phyloP scores from a whole-genome alignment of 2,329 filamentous ascomycete species.

The Eurotiales sp. region DNA sequence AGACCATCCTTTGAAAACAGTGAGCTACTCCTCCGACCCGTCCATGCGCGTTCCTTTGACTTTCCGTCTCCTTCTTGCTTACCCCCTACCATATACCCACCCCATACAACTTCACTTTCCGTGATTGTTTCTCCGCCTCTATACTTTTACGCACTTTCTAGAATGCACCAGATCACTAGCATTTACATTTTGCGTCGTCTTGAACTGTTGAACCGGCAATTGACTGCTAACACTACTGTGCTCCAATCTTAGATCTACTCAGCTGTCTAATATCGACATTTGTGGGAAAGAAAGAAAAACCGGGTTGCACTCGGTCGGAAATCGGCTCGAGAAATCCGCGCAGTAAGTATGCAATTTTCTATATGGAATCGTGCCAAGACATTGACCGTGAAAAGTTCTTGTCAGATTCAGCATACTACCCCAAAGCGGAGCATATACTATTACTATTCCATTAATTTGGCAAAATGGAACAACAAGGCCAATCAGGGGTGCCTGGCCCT shows the following conservation, averaged over 20 bases:
- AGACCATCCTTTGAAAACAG: slow-evolving; percentile 11
- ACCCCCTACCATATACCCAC: too few species aligned
- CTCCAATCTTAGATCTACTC: slow-evolving; percentile 1
- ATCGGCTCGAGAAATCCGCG: slow-evolving; percentile 24
- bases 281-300: neutral
- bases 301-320: slow-evolving; percentile 22
- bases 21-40: slow-evolving; percentile 1
- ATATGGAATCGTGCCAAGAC: neutral
- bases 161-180: too few species aligned
- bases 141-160: neutral
- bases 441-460: slow-evolving; percentile 9
- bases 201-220: neutral
- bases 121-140: too few species aligned
- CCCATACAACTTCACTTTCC: too few species aligned
- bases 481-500: slow-evolving; percentile 60
- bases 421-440: neutral
- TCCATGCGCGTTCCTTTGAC: neutral
- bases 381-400: slow-evolving; percentile 2
- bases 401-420: neutral
- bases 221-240: neutral
- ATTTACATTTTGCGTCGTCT: neutral
- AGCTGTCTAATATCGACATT: slow-evolving; percentile 2
- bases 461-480: slow-evolving; percentile 64
- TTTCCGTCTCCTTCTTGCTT: neutral
- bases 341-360: slow-evolving; percentile 21